Conservation (phyloP, 1,284 basidiomycete species). For the Paramarasmius palmivorus region DNA sequence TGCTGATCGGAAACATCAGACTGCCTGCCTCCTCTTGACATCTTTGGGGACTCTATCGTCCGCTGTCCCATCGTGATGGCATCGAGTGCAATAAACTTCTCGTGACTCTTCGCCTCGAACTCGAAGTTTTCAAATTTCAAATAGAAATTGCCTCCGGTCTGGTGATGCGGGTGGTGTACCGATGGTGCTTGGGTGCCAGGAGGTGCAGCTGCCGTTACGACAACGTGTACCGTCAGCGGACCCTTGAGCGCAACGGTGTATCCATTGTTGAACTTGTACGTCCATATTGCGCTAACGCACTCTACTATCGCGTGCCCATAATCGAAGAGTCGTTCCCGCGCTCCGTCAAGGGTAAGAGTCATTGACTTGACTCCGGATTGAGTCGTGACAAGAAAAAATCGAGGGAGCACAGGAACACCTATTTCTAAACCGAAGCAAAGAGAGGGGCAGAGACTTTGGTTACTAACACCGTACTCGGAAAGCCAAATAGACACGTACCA, state of each 20-base stretch:
- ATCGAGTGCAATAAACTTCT: conserved; percentile 68
- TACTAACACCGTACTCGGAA: not conserved
- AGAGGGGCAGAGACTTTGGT: not conserved
- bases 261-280: conserved; percentile 72
- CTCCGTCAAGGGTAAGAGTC: conserved; percentile 70
- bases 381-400: conserved; percentile 78
- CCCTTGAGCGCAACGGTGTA: conserved; percentile 74
- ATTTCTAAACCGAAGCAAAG: conserved; percentile 53
- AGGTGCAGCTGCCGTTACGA: conserved; percentile 36
- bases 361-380: conserved; percentile 80
- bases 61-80: conserved; percentile 53
- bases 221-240: conserved; percentile 62
- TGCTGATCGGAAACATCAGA: conserved; percentile 19
- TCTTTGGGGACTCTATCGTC: conserved; percentile 30
- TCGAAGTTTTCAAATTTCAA: conserved; percentile 69
- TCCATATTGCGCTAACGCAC: conserved; percentile 71
- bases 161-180: conserved; percentile 21
- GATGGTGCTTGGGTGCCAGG: conserved; percentile 18
- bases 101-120: conserved; percentile 68
- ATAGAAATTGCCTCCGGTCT: conserved; percentile 17
- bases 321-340: conserved; percentile 56
- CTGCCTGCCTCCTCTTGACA: conserved; percentile 7
- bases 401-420: conserved; percentile 71
- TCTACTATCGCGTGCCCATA: conserved; percentile 61
- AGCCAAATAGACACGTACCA: conserved; percentile 44